Conservation (phyloP, 306 rosid genomes). For the Trifolium pratense region DNA sequence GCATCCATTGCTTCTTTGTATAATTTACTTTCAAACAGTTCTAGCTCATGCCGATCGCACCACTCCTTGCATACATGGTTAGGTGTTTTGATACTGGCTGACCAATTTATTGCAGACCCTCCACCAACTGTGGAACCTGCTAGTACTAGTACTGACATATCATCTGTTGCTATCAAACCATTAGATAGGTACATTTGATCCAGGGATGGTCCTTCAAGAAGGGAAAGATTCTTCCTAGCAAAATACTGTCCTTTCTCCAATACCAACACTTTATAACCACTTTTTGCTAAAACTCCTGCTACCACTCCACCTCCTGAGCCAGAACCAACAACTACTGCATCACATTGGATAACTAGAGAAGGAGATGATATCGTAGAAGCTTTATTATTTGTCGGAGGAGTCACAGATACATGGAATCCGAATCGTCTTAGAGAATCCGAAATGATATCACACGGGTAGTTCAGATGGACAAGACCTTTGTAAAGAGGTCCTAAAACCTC, state of each 20-base stretch:
- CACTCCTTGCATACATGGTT: constrained; percentile 67
- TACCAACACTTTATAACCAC: constrained; percentile 74
- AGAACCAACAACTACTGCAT: constrained; percentile 82
- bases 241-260: constrained; percentile 75
- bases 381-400: constrained; percentile 29
- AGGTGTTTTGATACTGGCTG: constrained; percentile 70
- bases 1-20: constrained; percentile 69
- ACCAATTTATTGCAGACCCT: constrained; percentile 83
- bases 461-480: constrained; percentile 57
- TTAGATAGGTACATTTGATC: constrained; percentile 71
- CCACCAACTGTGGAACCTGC: constrained; percentile 91
- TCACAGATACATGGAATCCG: constrained; percentile 54
- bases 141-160: constrained; percentile 57
- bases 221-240: constrained; percentile 75
- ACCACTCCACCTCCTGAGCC: constrained; percentile 90
- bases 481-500: constrained; percentile 67
- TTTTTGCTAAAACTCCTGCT: constrained; percentile 76
- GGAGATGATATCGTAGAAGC: constrained; percentile 47
- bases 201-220: constrained; percentile 73
- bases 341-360: constrained; percentile 64
- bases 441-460: constrained; percentile 42
- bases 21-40: constrained; percentile 60
- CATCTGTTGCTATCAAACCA: constrained; percentile 64
- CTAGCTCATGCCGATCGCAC: constrained; percentile 55
- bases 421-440: constrained; percentile 42